Evolutionary conservation across 139 green algal genomes (phyloP).

Genomic region (Limnomonas spitsbergensis): DNA sequence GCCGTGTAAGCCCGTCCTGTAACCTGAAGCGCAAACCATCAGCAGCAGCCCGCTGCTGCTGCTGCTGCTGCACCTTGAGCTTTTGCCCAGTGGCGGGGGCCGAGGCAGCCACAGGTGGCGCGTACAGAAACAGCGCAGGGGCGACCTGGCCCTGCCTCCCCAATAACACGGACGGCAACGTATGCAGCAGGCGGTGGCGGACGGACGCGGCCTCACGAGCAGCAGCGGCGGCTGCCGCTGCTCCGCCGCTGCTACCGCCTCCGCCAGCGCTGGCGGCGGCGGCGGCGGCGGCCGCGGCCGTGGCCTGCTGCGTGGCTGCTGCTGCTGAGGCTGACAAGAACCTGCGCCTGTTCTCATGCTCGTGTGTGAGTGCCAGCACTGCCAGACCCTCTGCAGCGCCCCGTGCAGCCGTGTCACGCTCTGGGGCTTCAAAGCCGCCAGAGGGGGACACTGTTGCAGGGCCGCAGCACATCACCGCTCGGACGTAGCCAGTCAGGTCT

Average conservation of each 20-base stretch:
- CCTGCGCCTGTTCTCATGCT: constrained; percentile 29
- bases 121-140: neutral
- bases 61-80: neutral
- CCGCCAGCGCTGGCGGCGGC: neutral
- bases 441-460: constrained; percentile 1
- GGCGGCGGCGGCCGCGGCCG: neutral
- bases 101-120: neutral
- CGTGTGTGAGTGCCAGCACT: constrained; percentile 18
- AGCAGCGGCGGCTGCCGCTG: neutral
- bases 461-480: neutral
- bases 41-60: neutral
- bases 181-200: constrained; percentile 1
- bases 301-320: neutral
- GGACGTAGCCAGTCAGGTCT: neutral
- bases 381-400: constrained; percentile 17
- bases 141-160: neutral
- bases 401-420: neutral
- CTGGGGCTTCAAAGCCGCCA: neutral
- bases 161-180: neutral
- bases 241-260: neutral
- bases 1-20: neutral
- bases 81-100: neutral
- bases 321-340: constrained; percentile 1
- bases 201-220: constrained; percentile 12
- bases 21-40: neutral